Evolutionary conservation across 208 protist species (phyloP), one percentile per base, ranked within the genome.

Genomic region (Leishmania amazonensis): DNA sequence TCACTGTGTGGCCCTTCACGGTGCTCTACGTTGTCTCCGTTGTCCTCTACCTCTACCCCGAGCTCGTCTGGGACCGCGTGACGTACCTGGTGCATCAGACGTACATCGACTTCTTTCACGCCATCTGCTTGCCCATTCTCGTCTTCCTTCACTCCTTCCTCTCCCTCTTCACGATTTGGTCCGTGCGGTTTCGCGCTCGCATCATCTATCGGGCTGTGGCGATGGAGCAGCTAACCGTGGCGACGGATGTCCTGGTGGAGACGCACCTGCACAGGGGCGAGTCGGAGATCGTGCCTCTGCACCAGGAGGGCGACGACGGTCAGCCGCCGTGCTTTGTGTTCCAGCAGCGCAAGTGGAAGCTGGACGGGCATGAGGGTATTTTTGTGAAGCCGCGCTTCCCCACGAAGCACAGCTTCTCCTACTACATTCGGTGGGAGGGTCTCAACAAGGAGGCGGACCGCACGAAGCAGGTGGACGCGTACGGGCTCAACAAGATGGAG

Each of bases 71-170:
- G 94, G 93, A 96, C 64, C 90, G 91, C 21, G 89, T 94, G 75
- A 97, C 90, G 53, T 98, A 98, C 81, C 84, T 97, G 53, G 93
- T 97, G 60, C 83, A 98, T 80, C 90, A 94, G 75, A 92, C 88
- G 31, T 97, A 98, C 88, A 97, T 98, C 82, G 93, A 98, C 84
- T 98, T 98, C 80, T 92, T 96, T 76, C 95, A 98, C 84, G 95
- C 95, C 72, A 90, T 94, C 71, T 95, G 87, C 81, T 88, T 91
- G 57, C 95, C 95, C 8, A 38, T 98, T 28, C 84, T 96, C 53
- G 42, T 96, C 38, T 98, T 98, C 76, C 64, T 96, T 6, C 95
- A 98, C 83, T 87, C 85, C 38, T 96, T 98, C 74, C 80, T 98
- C 24, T 94, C 93, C 1, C 90, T 98, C 76, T 97, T 98, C 90